These are phyloP conservation scores for Schoenoplectus tabernaemontani DNA, from an alignment of 202 grass and related monocot species.

Conservation along the genomic window DNA sequence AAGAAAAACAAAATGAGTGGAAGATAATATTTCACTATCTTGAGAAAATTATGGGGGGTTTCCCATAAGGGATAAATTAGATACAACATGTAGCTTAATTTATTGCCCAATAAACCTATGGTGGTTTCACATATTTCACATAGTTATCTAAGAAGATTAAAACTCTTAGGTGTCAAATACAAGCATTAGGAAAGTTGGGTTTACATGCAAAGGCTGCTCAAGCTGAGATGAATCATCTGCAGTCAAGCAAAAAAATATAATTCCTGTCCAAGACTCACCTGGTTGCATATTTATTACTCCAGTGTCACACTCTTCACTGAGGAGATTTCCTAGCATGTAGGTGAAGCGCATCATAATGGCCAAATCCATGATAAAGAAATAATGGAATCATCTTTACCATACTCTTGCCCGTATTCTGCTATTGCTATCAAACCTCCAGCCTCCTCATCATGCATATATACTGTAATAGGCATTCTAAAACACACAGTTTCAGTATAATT, in stretches of 20 bases:
- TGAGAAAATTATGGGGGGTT: background rate
- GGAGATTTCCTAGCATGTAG: constrained; percentile 35
- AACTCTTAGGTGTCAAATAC: background rate
- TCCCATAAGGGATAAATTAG: background rate
- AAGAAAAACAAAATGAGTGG: background rate
- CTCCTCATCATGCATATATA: constrained; percentile 87
- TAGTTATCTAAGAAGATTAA: background rate
- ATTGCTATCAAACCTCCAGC: constrained; percentile 70
- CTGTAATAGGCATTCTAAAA: constrained; percentile 84
- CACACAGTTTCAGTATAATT: background rate
- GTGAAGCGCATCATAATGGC: constrained; percentile 82
- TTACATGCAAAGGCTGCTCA: background rate
- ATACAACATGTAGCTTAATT: background rate
- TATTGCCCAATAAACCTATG: background rate
- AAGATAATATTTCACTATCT: background rate
- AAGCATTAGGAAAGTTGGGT: background rate
- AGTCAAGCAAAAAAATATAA: background rate
- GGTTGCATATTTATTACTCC: background rate
- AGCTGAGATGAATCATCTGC: background rate
- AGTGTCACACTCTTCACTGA: constrained; percentile 36
- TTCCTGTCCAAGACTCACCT: constrained; percentile 5
- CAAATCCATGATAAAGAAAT: constrained; percentile 92
- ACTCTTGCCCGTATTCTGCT: constrained; percentile 88
- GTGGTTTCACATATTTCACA: background rate
- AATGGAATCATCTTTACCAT: constrained; percentile 68